Base-by-base conservation (phyloP, 1,139 yeast species). In the Lodderomyces theae region DNA sequence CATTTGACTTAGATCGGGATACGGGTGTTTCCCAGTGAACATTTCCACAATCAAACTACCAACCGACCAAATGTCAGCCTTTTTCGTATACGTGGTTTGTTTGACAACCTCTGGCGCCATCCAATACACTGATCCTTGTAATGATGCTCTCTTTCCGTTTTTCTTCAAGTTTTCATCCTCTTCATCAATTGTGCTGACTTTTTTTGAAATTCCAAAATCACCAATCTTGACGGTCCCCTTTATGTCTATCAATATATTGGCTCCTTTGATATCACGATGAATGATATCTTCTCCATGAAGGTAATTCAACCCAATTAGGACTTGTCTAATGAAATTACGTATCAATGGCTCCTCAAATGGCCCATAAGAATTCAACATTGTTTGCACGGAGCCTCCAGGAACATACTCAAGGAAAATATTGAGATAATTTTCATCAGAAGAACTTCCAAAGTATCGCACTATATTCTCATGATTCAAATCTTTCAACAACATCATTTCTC, bases 71-170 rank as follows among this genome's bases (percentile, higher is more conserved):
- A 90, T 88, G 59, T 90, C 97, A 0, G 95, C 95, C 57, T 86
- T 87, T 39, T 85, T 80, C 4, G 96, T 89, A 44, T 88, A 86
- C 0, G 92, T 86, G 1, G 88, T 82, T 56, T 89, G 96, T 54
- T 87, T 86, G 11, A 89, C 96, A 11, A 90, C 96, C 58, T 90
- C 97, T 0, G 97, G 97, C 0, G 97, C 96, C 97, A 90, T 90
- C 97, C 97, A 90, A 56, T 83, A 90, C 0, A 89, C 95, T 5
- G 95, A 86, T 0, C 97, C 97, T 63, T 89, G 97, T 37, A 90
- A 61, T 0, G 96, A 87, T 0, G 89, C 92, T 37, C 96, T 73
- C 51, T 86, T 81, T 19, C 74, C 69, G 10, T 67, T 55, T 45
- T 52, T 61, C 48, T 51, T 56, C 35, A 53, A 54, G 29, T 49